These are phyloP conservation scores for Hemileccinum rubropunctum DNA, from an alignment of 768 basidiomycete species.

Conservation along the genomic window DNA sequence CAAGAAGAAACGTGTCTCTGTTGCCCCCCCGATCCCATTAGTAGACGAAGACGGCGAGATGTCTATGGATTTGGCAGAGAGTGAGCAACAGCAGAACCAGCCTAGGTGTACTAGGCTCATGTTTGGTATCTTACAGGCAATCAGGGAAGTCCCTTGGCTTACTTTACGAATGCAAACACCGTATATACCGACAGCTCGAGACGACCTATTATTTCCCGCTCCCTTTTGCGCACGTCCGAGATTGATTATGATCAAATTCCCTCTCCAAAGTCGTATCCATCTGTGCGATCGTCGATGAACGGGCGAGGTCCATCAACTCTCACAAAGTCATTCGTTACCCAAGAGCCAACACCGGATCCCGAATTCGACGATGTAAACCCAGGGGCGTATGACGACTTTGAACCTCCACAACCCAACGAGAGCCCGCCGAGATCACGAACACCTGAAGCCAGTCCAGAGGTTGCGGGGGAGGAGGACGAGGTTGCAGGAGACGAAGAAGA, in stretches of 20 bases:
- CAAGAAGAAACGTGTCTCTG: conserved; percentile 47
- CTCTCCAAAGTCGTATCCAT: conserved; percentile 45
- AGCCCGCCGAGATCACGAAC: conserved; percentile 43
- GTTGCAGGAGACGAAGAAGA: conserved; percentile 20
- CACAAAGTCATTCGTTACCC: conserved; percentile 26
- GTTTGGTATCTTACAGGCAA: conserved; percentile 18
- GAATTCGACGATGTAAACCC: conserved; percentile 22
- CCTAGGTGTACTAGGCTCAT: conserved; percentile 3
- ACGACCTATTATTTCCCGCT: conserved; percentile 41
- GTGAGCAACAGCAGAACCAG: conserved; percentile 39
- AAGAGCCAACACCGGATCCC: conserved; percentile 21
- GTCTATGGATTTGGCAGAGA: conserved; percentile 76
- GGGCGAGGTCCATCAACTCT: conserved; percentile 36
- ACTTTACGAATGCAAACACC: conserved; percentile 35
- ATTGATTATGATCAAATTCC: conserved; percentile 62
- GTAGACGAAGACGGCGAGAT: conserved; percentile 61
- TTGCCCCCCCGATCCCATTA: conserved; percentile 35
- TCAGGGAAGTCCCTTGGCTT: conserved; percentile 32
- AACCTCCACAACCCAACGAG: conserved; percentile 20
- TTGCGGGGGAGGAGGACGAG: conserved; percentile 37
- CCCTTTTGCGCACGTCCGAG: conserved; percentile 50
- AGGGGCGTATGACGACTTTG: conserved; percentile 28
- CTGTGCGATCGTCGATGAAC: conserved; percentile 33
- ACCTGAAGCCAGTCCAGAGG: conserved; percentile 48
- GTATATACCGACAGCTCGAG: conserved; percentile 35